Base-by-base conservation (phyloP, 768 basidiomycete genomes). In the Ramaria rubella region DNA sequence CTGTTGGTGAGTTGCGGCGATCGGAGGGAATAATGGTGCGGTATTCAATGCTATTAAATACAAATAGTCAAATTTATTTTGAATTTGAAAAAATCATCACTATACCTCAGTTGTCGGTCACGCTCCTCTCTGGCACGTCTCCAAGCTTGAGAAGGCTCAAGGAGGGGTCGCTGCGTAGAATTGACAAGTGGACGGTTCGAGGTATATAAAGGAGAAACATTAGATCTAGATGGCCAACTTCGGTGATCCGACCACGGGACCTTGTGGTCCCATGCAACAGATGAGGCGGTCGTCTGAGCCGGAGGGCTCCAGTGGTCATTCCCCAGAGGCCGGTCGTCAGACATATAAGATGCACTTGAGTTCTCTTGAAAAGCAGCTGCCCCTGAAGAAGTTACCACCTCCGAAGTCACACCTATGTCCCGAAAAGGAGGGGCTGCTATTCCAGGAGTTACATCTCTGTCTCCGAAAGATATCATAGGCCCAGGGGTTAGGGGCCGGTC, bases 141-240 rank as follows among this genome's bases (percentile, higher is more conserved):
- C 55, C 55, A 56, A 11, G 55, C 42, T 46, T 45, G 46, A 34
- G 55, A 56, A 26, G 55, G 55, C 45, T 56, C 55, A 11, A 46
- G 44, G 30, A 46, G 27, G 12, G 52, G 36, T 14, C 52, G 19
- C 19, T 42, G 21, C 9, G 23, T n/a, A 52, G 19, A 5, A 15
- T 52, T 31, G n/a, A 21, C 30, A 52, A 5, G 36, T 12, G 52
- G 38, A 15, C 52, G n/a, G 17, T 15, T 19, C 31, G 15, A 23
- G 29, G 36, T 8, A 29, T 24, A 46, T 27, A 21, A 7, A 29
- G 55, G 45, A 29, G 43, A n/a, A 17, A 19, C 38, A 54, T 7
- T 33, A 21, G 44, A 8, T 45, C 40, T 46, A 19, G 40, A 26
- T 12, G 33, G 21, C 52, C 52, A 44, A 36, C 26, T 40, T 21